These are phyloP conservation scores for Fusarium napiforme DNA, from an alignment of 2,329 filamentous ascomycete genomes.

Conservation along the genomic window DNA sequence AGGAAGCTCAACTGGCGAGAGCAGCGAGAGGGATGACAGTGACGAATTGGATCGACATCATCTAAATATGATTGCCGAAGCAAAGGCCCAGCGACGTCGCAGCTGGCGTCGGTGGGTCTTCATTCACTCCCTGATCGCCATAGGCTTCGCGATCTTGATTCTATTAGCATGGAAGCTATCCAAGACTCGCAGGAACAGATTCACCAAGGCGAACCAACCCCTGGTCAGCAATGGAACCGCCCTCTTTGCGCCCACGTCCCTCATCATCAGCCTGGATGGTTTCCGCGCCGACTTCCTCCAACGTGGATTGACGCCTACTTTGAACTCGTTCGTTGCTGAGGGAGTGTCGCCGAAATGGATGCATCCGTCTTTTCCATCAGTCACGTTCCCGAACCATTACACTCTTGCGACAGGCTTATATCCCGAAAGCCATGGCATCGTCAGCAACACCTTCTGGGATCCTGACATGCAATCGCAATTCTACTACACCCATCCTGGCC, in stretches of 20 bases:
- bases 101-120: conserved; percentile 66
- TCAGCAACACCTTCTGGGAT: conserved; percentile 96
- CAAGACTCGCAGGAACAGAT: conserved; percentile 53
- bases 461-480: conserved; percentile 81
- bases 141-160: conserved; percentile 66
- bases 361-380: conserved; percentile 92
- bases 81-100: conserved; percentile 61
- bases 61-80: conserved; percentile 60
- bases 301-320: conserved; percentile 82
- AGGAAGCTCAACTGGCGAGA: conserved; percentile 71
- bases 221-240: conserved; percentile 84
- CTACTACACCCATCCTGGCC: conserved; percentile 81
- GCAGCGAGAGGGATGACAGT: conserved; percentile 70
- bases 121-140: conserved; percentile 62
- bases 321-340: conserved; percentile 80
- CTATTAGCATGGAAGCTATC: conserved; percentile 70
- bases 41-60: conserved; percentile 66
- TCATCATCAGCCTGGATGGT: conserved; percentile 93
- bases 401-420: conserved; percentile 92
- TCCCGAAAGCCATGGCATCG: conserved; percentile 91
- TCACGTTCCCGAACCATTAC: conserved; percentile 97
- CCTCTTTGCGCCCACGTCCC: conserved; percentile 88
- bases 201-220: conserved; percentile 42
- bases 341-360: conserved; percentile 94
- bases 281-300: conserved; percentile 95